Evolutionary conservation across 352 stramenopile genomes (phyloP).

Genomic region (Pythium pectinolyticum): DNA sequence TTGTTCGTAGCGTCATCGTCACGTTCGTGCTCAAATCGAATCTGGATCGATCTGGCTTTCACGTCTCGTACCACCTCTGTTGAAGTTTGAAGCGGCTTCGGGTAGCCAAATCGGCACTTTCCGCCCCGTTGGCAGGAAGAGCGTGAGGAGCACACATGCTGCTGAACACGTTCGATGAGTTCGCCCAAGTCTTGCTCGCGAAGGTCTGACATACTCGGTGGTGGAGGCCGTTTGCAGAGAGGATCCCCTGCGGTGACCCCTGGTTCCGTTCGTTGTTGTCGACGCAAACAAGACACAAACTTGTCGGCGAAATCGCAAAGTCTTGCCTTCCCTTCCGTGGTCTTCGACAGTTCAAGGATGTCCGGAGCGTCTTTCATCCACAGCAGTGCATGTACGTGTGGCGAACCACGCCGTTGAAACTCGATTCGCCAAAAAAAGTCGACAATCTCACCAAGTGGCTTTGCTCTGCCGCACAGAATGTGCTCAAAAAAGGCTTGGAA

Average conservation of each 20-base stretch:
- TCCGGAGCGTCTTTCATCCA: slow-evolving; percentile 27
- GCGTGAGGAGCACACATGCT: slow-evolving; percentile 5
- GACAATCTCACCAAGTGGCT: slow-evolving; percentile 26
- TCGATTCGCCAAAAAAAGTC: slow-evolving; percentile 33
- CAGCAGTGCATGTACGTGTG: slow-evolving; percentile 22
- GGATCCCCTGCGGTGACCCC: background rate
- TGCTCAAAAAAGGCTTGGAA: slow-evolving; percentile 15
- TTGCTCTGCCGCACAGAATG: slow-evolving; percentile 6
- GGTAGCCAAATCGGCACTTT: slow-evolving; percentile 5
- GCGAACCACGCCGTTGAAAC: slow-evolving; percentile 30
- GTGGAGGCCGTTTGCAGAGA: slow-evolving; percentile 6
- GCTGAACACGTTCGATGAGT: slow-evolving; percentile 6
- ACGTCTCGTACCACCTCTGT: background rate
- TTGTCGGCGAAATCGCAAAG: background rate
- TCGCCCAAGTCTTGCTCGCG: background rate
- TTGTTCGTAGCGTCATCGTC: slow-evolving; percentile 13
- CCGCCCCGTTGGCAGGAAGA: slow-evolving; percentile 14
- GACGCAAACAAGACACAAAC: slow-evolving; percentile 8
- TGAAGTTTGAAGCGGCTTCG: background rate
- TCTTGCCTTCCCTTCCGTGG: background rate
- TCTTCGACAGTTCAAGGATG: slow-evolving; percentile 14
- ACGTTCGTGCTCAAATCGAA: background rate
- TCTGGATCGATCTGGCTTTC: background rate
- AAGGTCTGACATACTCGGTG: background rate
- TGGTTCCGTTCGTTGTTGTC: background rate